Evolutionary conservation across 2,329 filamentous ascomycete species (phyloP), one percentile per base, ranked within the genome.

Genomic region (Huntiella bhutanensis): DNA sequence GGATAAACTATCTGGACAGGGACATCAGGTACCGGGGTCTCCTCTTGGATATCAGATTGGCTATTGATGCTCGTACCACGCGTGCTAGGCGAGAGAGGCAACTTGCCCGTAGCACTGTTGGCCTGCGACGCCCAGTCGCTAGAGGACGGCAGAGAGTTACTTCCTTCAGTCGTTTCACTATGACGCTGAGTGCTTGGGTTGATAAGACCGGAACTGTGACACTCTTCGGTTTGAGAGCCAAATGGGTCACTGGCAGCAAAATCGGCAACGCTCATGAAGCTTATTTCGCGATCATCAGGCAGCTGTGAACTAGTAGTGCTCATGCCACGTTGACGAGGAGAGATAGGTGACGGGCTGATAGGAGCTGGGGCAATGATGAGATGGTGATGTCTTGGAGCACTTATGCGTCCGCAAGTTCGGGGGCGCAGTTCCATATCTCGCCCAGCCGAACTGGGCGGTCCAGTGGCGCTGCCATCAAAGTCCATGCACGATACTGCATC

Each of bases 51-150:
- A 39, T 72, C 75, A 38, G 75, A 71, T 46, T 67, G 66, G 58
- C 74, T 78, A 52, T 75, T 68, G 51, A 79, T 73, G 57, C 75
- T 79, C 13, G 75, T 79, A 35, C 74, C 75, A 55, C 75, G 68
- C 2, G 75, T 79, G 56, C 74, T 78, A 2, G 75, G 75, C 17
- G 75, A 78, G 33, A 77, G 60, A 3, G 75, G 73, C 68, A 76
- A 70, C 59, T 75, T 77, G 43, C 72, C 69, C 1, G 73, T 77
- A 1, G 73, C 73, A 53, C 72, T 77, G 11, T 74, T 78, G 4
- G 69, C 71, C 53, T 77, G 73, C 3, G 71, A 75, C 2, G 70
- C 69, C 71, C 73, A 77, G 53, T 78, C 75, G 7, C 69, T 72
- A 0, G 67, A 65, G 41, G 63, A 66, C 0, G 67, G 68, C 1